Percentiles rank a stretch among this genome's conserved stretches.
Conservation (phyloP, 1,284 basidiomycete species). For the Ustilago crameri region DNA sequence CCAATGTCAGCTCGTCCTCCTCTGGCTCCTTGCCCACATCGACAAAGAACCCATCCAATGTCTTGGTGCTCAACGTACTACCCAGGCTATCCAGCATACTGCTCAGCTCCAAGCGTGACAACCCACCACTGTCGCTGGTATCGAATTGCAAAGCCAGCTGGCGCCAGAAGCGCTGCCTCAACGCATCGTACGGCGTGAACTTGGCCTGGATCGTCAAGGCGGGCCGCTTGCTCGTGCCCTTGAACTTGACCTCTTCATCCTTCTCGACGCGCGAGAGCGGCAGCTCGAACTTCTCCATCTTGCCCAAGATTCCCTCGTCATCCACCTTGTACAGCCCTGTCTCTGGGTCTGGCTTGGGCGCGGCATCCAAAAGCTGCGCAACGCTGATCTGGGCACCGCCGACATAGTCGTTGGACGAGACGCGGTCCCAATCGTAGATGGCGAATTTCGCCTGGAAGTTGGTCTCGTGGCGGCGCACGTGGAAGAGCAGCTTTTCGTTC, state of each 20-base stretch:
- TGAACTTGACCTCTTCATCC: conserved; percentile 57
- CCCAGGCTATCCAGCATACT: conserved; percentile 98
- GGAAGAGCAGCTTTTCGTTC: conserved; percentile 96
- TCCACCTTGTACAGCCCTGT: conserved; percentile 54
- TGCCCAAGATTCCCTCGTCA: conserved; percentile 35
- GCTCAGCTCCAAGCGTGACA: conserved; percentile 87
- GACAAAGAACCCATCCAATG: conserved; percentile 75
- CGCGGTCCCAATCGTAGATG: conserved; percentile 67
- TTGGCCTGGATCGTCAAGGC: conserved; percentile 76
- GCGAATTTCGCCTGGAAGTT: conserved; percentile 65
- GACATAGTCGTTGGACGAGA: conserved; percentile 64
- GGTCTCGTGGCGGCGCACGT: conserved; percentile 87
- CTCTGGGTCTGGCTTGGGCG: conserved; percentile 52
- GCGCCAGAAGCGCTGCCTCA: conserved; percentile 79
- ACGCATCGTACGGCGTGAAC: conserved; percentile 86
- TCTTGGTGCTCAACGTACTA: conserved; percentile 84
- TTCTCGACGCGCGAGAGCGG: conserved; percentile 46
- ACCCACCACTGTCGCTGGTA: conserved; percentile 80
- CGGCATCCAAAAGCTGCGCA: conserved; percentile 52
- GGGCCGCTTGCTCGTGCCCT: conserved; percentile 21
- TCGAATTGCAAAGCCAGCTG: conserved; percentile 92
- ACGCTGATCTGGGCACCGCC: conserved; percentile 52
- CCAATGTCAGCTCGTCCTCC: conserved; percentile 79
- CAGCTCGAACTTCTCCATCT: conserved; percentile 49
- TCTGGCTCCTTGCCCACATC: conserved; percentile 75